phyloP scores from a whole-genome alignment of 768 basidiomycete species.

The Scleroderma bovista region DNA sequence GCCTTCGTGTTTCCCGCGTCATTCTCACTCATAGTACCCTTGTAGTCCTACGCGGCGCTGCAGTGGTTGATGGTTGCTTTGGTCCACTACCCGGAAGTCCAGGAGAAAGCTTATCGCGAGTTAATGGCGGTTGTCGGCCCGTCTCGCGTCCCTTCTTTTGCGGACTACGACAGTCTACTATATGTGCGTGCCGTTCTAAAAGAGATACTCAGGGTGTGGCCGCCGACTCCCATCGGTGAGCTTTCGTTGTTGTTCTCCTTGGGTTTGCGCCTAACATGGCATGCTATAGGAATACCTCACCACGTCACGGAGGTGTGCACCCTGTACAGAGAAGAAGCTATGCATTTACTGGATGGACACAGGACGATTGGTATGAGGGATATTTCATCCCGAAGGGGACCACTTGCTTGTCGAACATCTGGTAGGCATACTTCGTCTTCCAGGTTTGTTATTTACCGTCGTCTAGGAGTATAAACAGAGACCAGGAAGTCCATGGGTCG shows the following conservation, averaged over 20 bases:
- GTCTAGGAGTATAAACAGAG: constrained; percentile 32
- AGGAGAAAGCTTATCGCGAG: constrained; percentile 20
- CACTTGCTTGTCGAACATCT: constrained; percentile 8
- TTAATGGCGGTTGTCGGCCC: constrained; percentile 21
- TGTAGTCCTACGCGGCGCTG: constrained; percentile 3
- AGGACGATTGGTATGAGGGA: constrained; percentile 20
- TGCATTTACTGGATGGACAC: not conserved
- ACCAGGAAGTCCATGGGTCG: constrained; percentile 38
- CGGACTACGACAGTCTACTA: constrained; percentile 3
- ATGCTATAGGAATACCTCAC: too few species aligned
- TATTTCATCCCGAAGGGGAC: constrained; percentile 20
- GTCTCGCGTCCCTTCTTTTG: constrained; percentile 13
- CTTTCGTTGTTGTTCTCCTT: too few species aligned
- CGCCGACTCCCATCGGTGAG: not conserved
- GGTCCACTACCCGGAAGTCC: constrained; percentile 21
- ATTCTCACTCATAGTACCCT: not conserved
- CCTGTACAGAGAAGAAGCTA: not conserved
- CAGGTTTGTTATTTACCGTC: constrained; percentile 9
- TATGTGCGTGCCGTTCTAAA: constrained; percentile 9
- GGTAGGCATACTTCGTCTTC: constrained; percentile 30
- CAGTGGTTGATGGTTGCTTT: constrained; percentile 20
- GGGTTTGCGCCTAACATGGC: too few species aligned
- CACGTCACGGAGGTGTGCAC: too few species aligned
- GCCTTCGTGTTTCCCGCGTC: too few species aligned
- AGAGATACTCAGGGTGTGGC: constrained; percentile 5